Evolutionary conservation across 257 asterid species (phyloP).

Genomic region (Solanum appendiculatum): DNA sequence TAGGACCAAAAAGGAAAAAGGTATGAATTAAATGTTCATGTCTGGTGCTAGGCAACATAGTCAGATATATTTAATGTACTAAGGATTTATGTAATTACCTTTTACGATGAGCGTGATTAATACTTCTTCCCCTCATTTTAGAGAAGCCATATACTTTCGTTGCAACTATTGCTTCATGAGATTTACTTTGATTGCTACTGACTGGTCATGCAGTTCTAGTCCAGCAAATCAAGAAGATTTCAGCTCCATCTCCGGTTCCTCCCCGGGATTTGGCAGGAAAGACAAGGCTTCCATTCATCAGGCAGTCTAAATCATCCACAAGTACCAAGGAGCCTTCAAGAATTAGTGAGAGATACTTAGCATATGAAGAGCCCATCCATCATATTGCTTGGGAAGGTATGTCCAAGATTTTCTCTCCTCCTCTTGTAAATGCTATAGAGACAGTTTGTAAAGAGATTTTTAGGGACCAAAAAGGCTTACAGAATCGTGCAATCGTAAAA

Average conservation of each 20-base stretch:
- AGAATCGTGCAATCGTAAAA: neutral
- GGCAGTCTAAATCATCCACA: neutral
- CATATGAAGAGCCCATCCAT: neutral
- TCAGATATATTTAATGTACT: neutral
- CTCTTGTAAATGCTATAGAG: neutral
- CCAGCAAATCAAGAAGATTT: neutral
- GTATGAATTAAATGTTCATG: neutral
- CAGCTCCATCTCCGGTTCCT: neutral
- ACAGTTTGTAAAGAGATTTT: neutral
- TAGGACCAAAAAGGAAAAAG: neutral
- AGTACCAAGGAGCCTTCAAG: neutral
- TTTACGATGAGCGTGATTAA: neutral
- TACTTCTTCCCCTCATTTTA: neutral
- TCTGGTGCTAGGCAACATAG: neutral
- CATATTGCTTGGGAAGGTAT: slow-evolving; percentile 4
- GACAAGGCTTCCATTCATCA: neutral
- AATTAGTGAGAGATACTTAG: neutral
- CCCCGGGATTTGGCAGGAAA: neutral
- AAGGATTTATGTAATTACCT: neutral
- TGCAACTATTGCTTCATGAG: neutral
- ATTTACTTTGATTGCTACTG: neutral
- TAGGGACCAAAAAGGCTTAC: neutral
- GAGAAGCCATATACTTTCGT: neutral
- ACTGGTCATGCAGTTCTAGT: neutral
- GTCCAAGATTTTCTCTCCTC: neutral